A percentile compares a stretch with the other conserved stretches of the same genome.
Conservation (phyloP, 768 basidiomycete genomes). For the Trametes maxima region DNA sequence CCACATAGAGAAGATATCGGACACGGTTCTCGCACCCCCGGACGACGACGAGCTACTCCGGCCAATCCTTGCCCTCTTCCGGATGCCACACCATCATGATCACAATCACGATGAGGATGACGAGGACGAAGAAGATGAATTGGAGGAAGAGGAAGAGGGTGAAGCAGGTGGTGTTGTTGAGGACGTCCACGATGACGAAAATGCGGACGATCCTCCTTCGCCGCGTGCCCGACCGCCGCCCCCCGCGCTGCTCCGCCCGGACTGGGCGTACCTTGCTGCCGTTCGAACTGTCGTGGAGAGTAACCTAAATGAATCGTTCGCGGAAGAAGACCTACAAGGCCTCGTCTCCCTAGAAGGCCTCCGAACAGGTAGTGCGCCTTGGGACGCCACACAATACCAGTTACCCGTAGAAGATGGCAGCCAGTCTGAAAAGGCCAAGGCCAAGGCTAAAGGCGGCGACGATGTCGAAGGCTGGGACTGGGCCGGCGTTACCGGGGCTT, state of each 20-base stretch:
- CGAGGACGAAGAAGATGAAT: slow-evolving; percentile 24
- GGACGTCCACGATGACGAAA: not conserved
- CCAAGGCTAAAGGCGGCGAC: slow-evolving; percentile 13
- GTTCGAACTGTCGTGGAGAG: slow-evolving; percentile 54
- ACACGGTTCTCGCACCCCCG: not conserved
- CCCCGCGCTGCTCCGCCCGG: slow-evolving; percentile 37
- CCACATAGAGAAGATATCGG: not conserved
- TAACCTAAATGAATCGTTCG: slow-evolving; percentile 47
- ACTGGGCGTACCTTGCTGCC: slow-evolving; percentile 55
- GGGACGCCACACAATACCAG: slow-evolving; percentile 15
- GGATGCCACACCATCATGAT: not conserved
- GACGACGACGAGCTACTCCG: slow-evolving; percentile 21
- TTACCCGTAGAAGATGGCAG: not conserved
- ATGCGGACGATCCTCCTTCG: not conserved
- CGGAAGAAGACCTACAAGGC: slow-evolving; percentile 29
- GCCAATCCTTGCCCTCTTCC: slow-evolving; percentile 22
- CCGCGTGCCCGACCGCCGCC: slow-evolving; percentile 3
- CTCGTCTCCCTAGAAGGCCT: slow-evolving; percentile 33
- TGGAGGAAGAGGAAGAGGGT: slow-evolving; percentile 17
- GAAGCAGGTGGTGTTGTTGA: slow-evolving; percentile 25
- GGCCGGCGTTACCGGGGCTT: slow-evolving; percentile 56
- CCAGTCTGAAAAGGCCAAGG: slow-evolving; percentile 14
- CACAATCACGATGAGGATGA: slow-evolving; percentile 12
- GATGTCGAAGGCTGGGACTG: slow-evolving; percentile 55
- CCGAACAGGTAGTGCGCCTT: slow-evolving; percentile 31